phyloP scores from a whole-genome alignment of 2,329 filamentous ascomycete species.

The Thelonectria discophora region DNA sequence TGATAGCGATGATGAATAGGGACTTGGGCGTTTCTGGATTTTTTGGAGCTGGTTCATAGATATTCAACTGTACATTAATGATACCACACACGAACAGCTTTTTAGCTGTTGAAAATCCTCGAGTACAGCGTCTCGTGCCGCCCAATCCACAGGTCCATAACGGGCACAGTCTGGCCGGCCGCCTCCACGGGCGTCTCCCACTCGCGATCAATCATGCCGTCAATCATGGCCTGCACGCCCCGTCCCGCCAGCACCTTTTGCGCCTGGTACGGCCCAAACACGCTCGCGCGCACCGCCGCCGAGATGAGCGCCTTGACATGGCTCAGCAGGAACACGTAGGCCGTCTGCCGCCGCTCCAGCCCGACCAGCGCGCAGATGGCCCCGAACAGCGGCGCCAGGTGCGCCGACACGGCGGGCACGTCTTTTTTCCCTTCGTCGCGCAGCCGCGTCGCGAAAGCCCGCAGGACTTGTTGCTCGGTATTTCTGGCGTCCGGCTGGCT shows the following conservation, averaged over 20 bases:
- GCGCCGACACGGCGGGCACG: conserved; percentile 62
- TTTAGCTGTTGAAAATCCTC: conserved; percentile 83
- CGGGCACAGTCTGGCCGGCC: conserved; percentile 78
- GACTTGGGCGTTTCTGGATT: conserved; percentile 38
- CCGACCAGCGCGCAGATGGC: conserved; percentile 70
- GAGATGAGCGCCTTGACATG: conserved; percentile 81
- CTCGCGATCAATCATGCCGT: conserved; percentile 65
- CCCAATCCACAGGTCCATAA: conserved; percentile 85
- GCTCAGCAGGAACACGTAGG: conserved; percentile 78
- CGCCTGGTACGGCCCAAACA: conserved; percentile 83
- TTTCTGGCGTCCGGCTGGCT: conserved; percentile 45
- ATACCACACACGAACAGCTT: conserved; percentile 40
- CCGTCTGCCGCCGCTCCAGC: conserved; percentile 68
- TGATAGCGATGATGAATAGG: conserved; percentile 76
- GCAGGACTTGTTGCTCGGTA: conserved; percentile 43
- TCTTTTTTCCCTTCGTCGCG: conserved; percentile 42
- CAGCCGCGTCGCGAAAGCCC: conserved; percentile 50
- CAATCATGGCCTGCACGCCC: conserved; percentile 66
- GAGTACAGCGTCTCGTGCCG: conserved; percentile 86
- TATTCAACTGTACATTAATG: conserved; percentile 42
- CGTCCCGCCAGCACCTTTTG: conserved; percentile 74
- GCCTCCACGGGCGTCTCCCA: conserved; percentile 68
- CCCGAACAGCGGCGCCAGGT: conserved; percentile 77
- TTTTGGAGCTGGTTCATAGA: conserved; percentile 37
- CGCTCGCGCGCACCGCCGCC: conserved; percentile 78